Evolutionary conservation across 495 filamentous ascomycete species (phyloP), one percentile per base, ranked within the genome.

Genomic region (Cercophora newfieldiana): DNA sequence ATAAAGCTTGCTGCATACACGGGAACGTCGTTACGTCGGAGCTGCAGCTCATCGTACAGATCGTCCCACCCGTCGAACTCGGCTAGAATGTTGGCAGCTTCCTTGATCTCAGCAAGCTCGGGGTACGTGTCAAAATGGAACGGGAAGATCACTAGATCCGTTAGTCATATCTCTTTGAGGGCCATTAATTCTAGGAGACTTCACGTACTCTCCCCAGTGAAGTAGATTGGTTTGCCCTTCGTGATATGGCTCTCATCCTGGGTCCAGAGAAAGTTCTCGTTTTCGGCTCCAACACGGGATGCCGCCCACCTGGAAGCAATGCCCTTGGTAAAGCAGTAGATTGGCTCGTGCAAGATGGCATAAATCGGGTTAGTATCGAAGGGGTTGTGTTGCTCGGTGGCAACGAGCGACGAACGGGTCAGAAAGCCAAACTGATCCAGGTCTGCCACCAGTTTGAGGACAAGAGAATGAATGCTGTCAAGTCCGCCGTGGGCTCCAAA

Each of bases 151-250:
- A 96, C n/a, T n/a, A n/a, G n/a, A n/a, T n/a, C n/a, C n/a, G n/a
- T n/a, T n/a, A n/a, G n/a, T n/a, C n/a, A n/a, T n/a, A n/a, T n/a
- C n/a, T n/a, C n/a, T n/a, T n/a, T n/a, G n/a, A n/a, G n/a, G n/a
- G n/a, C n/a, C n/a, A n/a, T n/a, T n/a, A n/a, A n/a, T n/a, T n/a
- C n/a, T n/a, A n/a, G n/a, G n/a, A n/a, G n/a, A n/a, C n/a, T n/a
- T n/a, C n/a, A n/a, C n/a, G n/a, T n/a, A n/a, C n/a, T 96, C 77
- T 98, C 94, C 63, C 94, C 94, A 0, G 91, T 91, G 79, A 98
- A 97, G 66, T 84, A 90, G n/a, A 81, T 48, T 29, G 83, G 85
- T 48, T 61, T 63, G 49, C 16, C 16, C 51, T 37, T 61, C 8
- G 51, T 31, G 51, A 66, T 63, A 24, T 19, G 68, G 33, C 44